These are phyloP conservation scores for Colletotrichum horii DNA, from an alignment of 2,329 filamentous ascomycete genomes.

Conservation along the genomic window DNA sequence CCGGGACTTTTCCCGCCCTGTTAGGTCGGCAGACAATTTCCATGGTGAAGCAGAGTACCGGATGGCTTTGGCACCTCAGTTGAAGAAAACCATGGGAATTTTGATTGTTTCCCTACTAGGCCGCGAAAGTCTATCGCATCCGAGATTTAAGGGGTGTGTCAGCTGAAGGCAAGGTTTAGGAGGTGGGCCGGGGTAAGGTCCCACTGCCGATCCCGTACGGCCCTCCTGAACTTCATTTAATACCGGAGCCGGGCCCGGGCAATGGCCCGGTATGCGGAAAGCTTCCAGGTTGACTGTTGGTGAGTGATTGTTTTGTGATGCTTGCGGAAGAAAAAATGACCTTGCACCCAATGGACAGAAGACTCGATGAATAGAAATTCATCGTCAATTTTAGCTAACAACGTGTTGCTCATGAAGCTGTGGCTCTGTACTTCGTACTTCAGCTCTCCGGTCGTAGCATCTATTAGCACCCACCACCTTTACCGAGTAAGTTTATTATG, in stretches of 20 bases:
- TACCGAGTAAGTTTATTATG: too few relatives aligned
- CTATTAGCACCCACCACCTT: too few relatives aligned
- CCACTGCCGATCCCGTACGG: neutral
- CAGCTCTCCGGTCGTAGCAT: too few relatives aligned
- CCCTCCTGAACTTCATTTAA: neutral
- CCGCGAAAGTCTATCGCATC: neutral
- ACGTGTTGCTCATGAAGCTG: neutral
- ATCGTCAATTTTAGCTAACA: neutral
- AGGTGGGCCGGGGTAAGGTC: neutral
- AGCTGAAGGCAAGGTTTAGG: neutral
- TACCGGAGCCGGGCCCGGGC: neutral
- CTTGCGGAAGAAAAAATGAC: rapidly evolving
- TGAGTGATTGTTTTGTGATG: rapidly evolving
- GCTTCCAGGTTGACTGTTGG: neutral
- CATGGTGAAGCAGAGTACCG: neutral
- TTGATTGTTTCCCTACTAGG: neutral
- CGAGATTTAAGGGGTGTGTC: slow-evolving; percentile 11
- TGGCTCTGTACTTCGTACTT: neutral
- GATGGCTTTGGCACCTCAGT: neutral
- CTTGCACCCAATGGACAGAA: rapidly evolving
- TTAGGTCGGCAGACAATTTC: neutral
- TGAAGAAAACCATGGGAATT: neutral
- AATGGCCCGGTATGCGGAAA: neutral
- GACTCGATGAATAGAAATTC: rapidly evolving
- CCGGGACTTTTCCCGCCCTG: neutral